Evolutionary conservation across 371 early-diverging fungal genomes (phyloP), one percentile per base, ranked within the genome.

Genomic region (Rhizomucor pusillus): DNA sequence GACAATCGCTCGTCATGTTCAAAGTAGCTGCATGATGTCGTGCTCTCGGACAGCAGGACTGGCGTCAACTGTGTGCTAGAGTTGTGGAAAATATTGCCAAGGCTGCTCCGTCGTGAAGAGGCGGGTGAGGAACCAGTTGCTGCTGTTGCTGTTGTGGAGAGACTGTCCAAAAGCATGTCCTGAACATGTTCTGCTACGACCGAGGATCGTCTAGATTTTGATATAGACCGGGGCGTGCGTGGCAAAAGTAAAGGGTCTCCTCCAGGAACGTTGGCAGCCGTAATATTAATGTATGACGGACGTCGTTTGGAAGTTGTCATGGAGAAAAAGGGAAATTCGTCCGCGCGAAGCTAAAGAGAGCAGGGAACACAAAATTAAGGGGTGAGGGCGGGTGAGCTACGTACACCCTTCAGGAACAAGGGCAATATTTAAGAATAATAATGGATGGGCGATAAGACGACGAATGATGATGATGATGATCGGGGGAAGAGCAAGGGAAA

Each of bases 151-250:
- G 36, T 22, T 40, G 37, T 7, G 10, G 29, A 29, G 7, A 29
- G 29, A 7, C 29, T 29, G 29, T 29, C 29, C 29, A 29, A 29
- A 29, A 29, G 29, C 29, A 29, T 29, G 29, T 55, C 60, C 25
- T 51, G 44, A 12, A 54, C 56, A 46, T 59, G 59, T 23, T 67
- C 67, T 2, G 65, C 62, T 5, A 60, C 69, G 34, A 72, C 41
- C 0, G 73, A 72, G 9, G 69, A 66, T 24, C 69, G 59, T 53
- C 69, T 51, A 13, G 72, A 56, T 53, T 73, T 73, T 16, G 56
- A 43, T 36, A 73, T 73, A 9, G 64, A 62, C 43, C 59, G 51
- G 5, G 73, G 69, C 13, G 73, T 69, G 36, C 73, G 64, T 19
- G 73, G 69, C 9, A 65, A 63, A 7, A 65, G 44, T 9, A 62